phyloP scores from a whole-genome alignment of 345 rosid species.

The Eucalyptus lansdowneana region DNA sequence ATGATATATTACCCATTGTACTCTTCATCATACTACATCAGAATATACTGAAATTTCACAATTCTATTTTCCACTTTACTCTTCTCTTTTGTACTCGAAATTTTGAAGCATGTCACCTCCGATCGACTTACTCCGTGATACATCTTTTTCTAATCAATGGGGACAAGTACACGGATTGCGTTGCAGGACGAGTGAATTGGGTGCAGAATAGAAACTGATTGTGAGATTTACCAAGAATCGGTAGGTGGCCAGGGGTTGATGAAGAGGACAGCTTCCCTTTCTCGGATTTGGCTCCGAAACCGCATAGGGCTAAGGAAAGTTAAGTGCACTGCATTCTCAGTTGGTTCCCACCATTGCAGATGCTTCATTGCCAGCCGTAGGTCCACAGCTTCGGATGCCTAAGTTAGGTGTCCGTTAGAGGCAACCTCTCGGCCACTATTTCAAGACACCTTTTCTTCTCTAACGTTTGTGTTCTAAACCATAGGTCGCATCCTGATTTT shows the following conservation, averaged over 20 bases:
- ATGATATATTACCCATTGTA: background rate
- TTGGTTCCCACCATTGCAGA: background rate
- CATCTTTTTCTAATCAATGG: background rate
- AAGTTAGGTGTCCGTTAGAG: background rate
- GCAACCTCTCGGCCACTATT: background rate
- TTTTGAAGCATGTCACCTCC: background rate
- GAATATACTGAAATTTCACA: background rate
- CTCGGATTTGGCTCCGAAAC: background rate
- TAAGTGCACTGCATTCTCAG: background rate
- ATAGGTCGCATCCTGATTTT: background rate
- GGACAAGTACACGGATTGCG: background rate
- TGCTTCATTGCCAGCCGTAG: background rate
- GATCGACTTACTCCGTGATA: background rate
- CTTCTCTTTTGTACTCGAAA: background rate
- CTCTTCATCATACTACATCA: background rate
- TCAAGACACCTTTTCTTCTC: background rate
- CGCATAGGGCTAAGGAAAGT: background rate
- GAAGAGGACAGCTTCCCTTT: background rate
- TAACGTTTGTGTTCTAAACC: background rate
- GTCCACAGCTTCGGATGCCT: background rate
- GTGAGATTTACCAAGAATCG: background rate
- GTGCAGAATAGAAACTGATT: background rate
- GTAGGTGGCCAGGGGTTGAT: too few species aligned
- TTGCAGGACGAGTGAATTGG: background rate
- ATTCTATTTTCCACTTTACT: background rate